Evolutionary conservation across 108 stramenopile species (phyloP).

Genomic region (Chaetoceros muelleri): DNA sequence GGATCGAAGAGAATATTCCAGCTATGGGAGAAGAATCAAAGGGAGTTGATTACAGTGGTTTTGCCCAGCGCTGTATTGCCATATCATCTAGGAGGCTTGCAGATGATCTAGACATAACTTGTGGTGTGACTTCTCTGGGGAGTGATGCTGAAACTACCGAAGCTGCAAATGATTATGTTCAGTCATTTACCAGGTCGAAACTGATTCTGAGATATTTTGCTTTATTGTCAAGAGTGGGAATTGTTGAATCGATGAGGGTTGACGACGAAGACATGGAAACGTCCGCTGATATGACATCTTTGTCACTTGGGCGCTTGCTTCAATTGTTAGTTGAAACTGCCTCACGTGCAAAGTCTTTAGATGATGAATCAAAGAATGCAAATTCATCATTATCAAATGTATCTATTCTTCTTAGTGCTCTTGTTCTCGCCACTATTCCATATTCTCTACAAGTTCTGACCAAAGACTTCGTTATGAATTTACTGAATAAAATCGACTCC

Average conservation of each 20-base stretch:
- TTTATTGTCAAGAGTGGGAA: constrained; percentile 39
- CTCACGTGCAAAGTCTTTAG: constrained; percentile 4
- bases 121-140: not conserved
- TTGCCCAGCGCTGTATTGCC: constrained; percentile 43
- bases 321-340: constrained; percentile 29
- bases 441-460: not conserved
- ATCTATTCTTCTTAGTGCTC: constrained; percentile 8
- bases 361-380: constrained; percentile 1
- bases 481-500: constrained; percentile 7
- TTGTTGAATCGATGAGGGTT: constrained; percentile 26
- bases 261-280: constrained; percentile 3
- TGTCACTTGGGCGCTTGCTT: constrained; percentile 20
- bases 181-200: constrained; percentile 21
- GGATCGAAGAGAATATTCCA: constrained; percentile 38
- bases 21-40: constrained; percentile 3
- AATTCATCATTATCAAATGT: not conserved
- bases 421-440: constrained; percentile 9
- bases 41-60: constrained; percentile 23
- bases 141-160: constrained; percentile 22
- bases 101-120: constrained; percentile 42
- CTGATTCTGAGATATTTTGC: constrained; percentile 61
- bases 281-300: not conserved
- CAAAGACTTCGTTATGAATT: not conserved
- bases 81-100: constrained; percentile 19
- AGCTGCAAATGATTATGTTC: constrained; percentile 12